phyloP scores from a whole-genome alignment of 2,329 filamentous ascomycete species.

The Corynespora cassiicola region DNA sequence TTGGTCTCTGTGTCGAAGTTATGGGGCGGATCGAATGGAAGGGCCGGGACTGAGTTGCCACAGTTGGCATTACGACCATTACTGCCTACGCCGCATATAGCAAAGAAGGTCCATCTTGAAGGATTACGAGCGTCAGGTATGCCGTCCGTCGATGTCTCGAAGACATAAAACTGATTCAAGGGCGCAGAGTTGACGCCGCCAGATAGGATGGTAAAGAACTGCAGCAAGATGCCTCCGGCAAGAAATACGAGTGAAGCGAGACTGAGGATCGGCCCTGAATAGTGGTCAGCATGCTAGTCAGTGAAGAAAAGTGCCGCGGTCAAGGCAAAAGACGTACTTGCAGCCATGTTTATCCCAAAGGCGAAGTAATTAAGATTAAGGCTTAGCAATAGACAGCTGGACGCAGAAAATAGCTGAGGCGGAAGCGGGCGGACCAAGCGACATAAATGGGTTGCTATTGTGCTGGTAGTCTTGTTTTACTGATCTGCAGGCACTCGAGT shows the following conservation, averaged over 20 bases:
- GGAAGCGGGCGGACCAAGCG: neutral
- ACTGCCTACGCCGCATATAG: conserved; percentile 71
- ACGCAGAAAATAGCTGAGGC: neutral
- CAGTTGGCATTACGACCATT: conserved; percentile 67
- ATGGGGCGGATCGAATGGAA: conserved; percentile 68
- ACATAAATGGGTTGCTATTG: no score
- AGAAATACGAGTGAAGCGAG: conserved; percentile 67
- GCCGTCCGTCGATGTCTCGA: conserved; percentile 76
- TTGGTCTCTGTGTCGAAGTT: conserved; percentile 66
- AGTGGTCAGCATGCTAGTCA: no score
- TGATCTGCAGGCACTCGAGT: conserved; percentile 1
- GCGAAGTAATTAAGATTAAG: no score
- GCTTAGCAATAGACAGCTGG: no score
- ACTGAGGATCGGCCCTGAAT: conserved; percentile 61
- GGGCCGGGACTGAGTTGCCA: conserved; percentile 65
- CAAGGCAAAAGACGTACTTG: no score
- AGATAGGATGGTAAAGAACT: conserved; percentile 71
- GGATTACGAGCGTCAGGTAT: conserved; percentile 63
- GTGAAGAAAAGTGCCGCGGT: no score
- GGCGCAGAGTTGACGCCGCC: conserved; percentile 63
- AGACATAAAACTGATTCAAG: conserved; percentile 82
- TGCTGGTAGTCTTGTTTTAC: no score
- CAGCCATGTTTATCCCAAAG: no score
- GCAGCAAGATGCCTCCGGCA: conserved; percentile 66
- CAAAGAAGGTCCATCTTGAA: conserved; percentile 92